Base-by-base conservation (phyloP, 495 filamentous ascomycete species). In the Xylaria longipes region DNA sequence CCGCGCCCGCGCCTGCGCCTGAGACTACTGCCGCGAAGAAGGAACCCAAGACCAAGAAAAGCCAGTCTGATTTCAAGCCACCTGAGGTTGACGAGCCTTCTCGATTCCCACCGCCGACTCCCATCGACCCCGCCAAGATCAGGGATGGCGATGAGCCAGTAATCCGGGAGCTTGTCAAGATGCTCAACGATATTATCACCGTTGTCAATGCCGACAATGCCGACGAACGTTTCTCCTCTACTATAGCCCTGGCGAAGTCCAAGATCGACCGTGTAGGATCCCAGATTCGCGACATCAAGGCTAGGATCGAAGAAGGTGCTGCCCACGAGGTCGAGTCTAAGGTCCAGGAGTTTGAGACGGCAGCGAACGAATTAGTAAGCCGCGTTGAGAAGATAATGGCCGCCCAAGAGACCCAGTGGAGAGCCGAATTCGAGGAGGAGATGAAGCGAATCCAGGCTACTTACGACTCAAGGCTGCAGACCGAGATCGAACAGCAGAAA, bases 101-200 rank as follows among this genome's bases (percentile, higher is more conserved):
- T 27, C 80, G 79, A 63, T 86, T 87, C 76, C 86, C 88, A 66
- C 84, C 91, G 31, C 83, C 90, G 1, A 81, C 86, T 54, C 88
- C 87, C 20, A 92, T 98, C 70, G 93, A 95, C 75, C 88, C 92
- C 37, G 79, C 97, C 39, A 87, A 89, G 61, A 86, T 95, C 46
- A 84, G 86, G 65, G 87, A 90, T 73, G 93, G 92, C 68, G 88
- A 91, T 69, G 96, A 98, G 75, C 91, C 93, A 5, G 84, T 97
- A 29, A 93, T 98, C 5, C 94, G 97, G 81, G 93, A 98, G 77
- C 84, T 99, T n/a, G 92, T 96, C 67, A 95, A 93, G 83, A 94
- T 96, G 77, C 86, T 98, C 73, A 99, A 99, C 82, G 93, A 95
- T 80, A 91, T 99, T 78, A 97, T 99, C 79, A 89, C 92, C 1